A percentile compares a stretch with the other conserved stretches of the same genome.
Conservation (phyloP, 192 early-diverging fungal species). For the Backusella westeae region DNA sequence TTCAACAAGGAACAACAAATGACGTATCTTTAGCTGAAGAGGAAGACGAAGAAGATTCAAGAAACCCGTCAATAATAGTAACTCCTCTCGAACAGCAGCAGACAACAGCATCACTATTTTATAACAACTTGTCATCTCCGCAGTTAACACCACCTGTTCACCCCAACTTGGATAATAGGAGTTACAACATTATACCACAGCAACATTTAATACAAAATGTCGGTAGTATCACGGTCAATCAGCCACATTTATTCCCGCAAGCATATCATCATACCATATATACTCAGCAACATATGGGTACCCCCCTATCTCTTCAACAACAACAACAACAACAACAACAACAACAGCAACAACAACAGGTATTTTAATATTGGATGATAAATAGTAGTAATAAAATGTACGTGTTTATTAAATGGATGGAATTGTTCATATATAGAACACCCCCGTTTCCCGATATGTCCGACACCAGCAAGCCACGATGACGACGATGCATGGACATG, state of each 20-base stretch:
- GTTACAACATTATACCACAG: not conserved
- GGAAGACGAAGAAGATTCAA: not conserved
- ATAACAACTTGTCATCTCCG: constrained; percentile 3
- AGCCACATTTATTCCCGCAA: constrained; percentile 5
- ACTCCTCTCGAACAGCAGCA: not conserved
- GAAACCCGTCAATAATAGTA: not conserved
- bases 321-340: not conserved
- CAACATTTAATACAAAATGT: constrained; percentile 6
- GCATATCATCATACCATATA: not conserved
- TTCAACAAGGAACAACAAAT: not conserved
- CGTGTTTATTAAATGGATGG: not conserved
- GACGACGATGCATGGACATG: not conserved
- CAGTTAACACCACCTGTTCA: constrained; percentile 3
- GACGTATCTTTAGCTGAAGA: not conserved
- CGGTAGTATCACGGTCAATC: not conserved
- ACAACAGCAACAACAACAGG: not conserved
- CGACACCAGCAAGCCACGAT: constrained; percentile 1
- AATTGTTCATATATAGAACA: not conserved
- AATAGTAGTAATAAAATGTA: not conserved
- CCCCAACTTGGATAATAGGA: not conserved
- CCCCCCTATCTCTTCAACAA: not conserved
- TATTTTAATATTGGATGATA: not conserved
- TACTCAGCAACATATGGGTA: not conserved
- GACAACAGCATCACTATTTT: not conserved
- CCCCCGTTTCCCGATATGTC: not conserved